Base-by-base conservation (phyloP, 2,329 filamentous ascomycete species). In the Fusarium sp. region DNA sequence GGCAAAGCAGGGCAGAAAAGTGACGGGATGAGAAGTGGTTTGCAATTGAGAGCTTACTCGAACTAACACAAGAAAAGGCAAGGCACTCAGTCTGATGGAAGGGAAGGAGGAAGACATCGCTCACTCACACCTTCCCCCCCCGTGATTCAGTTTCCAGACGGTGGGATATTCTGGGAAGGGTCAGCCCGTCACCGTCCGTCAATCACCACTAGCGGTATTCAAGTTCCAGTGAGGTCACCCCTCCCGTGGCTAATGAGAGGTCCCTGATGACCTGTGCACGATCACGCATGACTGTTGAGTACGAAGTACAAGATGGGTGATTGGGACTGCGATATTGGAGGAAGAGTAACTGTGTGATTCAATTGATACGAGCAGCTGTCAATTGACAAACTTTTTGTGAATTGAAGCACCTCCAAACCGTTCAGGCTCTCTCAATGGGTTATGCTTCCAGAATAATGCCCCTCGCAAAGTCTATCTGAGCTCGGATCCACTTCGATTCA, bases 131-230 rank as follows among this genome's bases (percentile, higher is more conserved):
- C 47, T 66, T 66, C 69, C 64, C 50, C 64, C 50, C 42, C 35
- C 46, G 50, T 69, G 67, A 47, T 52, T 69, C 60, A 65, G 69
- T 59, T 62, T 68, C 65, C n/a, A 66, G 57, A 72, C 56, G 44
- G 57, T 73, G 60, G 65, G 75, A 73, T 77, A 76, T 77, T 75
- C 76, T 77, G 67, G 75, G 60, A 61, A 76, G 60, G 66, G 71
- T 72, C 71, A 76, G 68, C 67, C 65, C 69, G 67, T 63, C 65
- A 60, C 62, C 43, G 47, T 46, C 59, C 28, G 37, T 40, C 53
- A 49, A 38, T 37, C 53, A 49, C 23, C 38, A 47, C 54, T 38
- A 67, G 43, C 23, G 42, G 25, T 35, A 37, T 23, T 47, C 44
- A 23, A 32, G 23, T 38, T 62, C 25, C 46, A 65, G 38, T 52